Percentiles rank a stretch among this genome's conserved stretches.
phyloP scores from a whole-genome alignment of 2,329 filamentous ascomycete genomes.

The Pseudofabraea citricarpa region DNA sequence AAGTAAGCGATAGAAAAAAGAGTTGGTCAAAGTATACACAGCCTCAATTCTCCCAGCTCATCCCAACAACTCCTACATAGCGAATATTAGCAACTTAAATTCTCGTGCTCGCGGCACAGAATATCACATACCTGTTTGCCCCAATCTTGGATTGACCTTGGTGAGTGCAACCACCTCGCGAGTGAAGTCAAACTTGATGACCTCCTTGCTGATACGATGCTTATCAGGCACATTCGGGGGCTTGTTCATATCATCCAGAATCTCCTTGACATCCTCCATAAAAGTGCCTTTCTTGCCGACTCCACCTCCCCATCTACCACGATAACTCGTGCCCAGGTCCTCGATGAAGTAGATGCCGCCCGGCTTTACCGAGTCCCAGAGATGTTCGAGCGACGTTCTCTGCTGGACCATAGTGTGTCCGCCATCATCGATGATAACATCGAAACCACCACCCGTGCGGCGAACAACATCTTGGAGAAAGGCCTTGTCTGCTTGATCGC shows the following conservation, averaged over 20 bases:
- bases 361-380: slow-evolving; percentile 33
- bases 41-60: too few relatives aligned
- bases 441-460: slow-evolving; percentile 30
- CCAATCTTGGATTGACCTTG: neutral
- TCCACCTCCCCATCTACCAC: slow-evolving; percentile 19
- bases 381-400: slow-evolving; percentile 27
- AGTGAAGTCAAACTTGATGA: neutral
- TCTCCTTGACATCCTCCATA: slow-evolving; percentile 18
- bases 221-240: neutral
- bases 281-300: slow-evolving; percentile 7
- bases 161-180: neutral
- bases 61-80: too few relatives aligned
- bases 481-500: slow-evolving; percentile 32
- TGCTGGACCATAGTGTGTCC: slow-evolving; percentile 35
- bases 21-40: too few relatives aligned
- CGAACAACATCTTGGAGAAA: slow-evolving; percentile 32
- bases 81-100: too few relatives aligned
- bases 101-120: too few relatives aligned
- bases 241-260: slow-evolving; percentile 22
- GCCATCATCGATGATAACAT: slow-evolving; percentile 37
- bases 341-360: slow-evolving; percentile 32
- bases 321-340: slow-evolving; percentile 29
- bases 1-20: too few relatives aligned
- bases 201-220: neutral
- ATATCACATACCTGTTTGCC: too few relatives aligned